Conservation (phyloP, 495 filamentous ascomycete genomes). For the Letharia lupina region DNA sequence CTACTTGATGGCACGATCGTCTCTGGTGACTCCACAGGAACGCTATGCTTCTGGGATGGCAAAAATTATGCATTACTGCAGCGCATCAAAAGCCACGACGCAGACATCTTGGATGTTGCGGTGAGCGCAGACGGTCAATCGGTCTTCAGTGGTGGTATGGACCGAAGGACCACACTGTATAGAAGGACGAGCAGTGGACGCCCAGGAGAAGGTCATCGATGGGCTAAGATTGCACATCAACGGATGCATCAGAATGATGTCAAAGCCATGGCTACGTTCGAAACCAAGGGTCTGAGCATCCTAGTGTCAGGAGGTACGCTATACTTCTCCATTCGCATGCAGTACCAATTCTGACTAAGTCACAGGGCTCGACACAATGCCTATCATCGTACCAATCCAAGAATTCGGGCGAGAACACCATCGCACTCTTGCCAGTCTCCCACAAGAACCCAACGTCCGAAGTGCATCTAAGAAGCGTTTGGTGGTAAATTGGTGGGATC, state of each 20-base stretch:
- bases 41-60: conserved; percentile 87
- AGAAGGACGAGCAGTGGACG: conserved; percentile 47
- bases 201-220: conserved; percentile 52
- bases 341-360: conserved; percentile 20
- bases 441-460: conserved; percentile 62
- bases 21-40: conserved; percentile 88
- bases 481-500: conserved; percentile 88
- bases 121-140: conserved; percentile 70
- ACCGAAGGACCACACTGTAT: conserved; percentile 76
- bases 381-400: conserved; percentile 70
- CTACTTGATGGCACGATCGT: conserved; percentile 82
- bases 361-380: conserved; percentile 73
- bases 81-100: conserved; percentile 72
- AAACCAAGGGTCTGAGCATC: conserved; percentile 72
- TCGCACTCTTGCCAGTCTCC: conserved; percentile 65
- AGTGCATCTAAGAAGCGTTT: conserved; percentile 63
- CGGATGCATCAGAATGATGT: conserved; percentile 88
- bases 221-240: conserved; percentile 76
- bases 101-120: conserved; percentile 82
- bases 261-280: conserved; percentile 87
- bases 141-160: conserved; percentile 86
- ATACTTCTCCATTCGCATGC: neutral
- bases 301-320: conserved; percentile 78
- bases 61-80: conserved; percentile 82
- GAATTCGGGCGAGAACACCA: conserved; percentile 76